Evolutionary conservation across 1,284 basidiomycete species (phyloP), one percentile per base, ranked within the genome.

Genomic region (Cutaneotrichosporon spelunceum): DNA sequence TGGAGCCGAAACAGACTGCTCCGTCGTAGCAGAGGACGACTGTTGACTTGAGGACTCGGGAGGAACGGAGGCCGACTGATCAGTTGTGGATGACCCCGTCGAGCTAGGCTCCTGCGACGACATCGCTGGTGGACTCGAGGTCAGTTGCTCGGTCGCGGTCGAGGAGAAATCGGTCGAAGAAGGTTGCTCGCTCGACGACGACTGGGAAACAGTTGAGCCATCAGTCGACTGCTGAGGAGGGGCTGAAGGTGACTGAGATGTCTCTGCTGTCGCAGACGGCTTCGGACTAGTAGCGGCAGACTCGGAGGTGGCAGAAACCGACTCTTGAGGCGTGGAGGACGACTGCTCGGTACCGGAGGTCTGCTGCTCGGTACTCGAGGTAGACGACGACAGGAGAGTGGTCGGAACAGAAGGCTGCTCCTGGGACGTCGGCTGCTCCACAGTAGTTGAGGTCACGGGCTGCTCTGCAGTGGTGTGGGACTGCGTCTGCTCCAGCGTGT

Each of bases 321-420:
- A n/a, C 48, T 27, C 26, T 11, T 53, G 24, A 10, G 60, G 47
- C 26, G 55, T 23, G 21, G 60, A 47, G 11, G 56, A 33, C 10
- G 53, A 36, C 6, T 56, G 52, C 10, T 52, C 21, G 13, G 52
- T 11, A 24, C 52, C 39, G 42, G 60, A 33, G 14, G 14, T 19
- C 19, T 16, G n/a, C 39, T 56, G 5, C 11, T 23, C 3, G n/a
- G 53, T 33, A n/a, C 45, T n/a, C 3, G 53, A 29, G 8, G 59
- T 24, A 8, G 30, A 7, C 2, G 23, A 19, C 10, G 5, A 16
- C 44, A 21, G 27, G 14, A 29, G 9, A 4, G 24, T 21, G 2
- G 59, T 29, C 26, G 56, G 42, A 19, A 56, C 30, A 27, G 60
- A 9, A 19, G 44, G 9, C 50, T 53, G 45, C 14, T 57, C 21